Conservation (phyloP, 108 stramenopile species). For the Seminavis robusta region DNA sequence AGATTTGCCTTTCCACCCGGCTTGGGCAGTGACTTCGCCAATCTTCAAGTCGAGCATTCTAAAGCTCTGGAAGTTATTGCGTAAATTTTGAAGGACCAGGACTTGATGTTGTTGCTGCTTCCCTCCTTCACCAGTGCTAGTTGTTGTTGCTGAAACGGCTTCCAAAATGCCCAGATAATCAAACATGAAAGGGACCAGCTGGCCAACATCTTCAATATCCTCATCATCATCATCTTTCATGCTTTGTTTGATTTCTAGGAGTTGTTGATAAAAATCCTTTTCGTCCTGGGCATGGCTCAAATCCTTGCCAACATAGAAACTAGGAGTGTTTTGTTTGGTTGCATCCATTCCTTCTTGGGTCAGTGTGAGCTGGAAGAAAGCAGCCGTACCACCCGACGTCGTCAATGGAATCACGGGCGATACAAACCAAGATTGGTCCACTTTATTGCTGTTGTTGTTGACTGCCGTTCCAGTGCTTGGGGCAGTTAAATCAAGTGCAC, state of each 20-base stretch:
- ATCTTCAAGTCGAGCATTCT: conserved; percentile 17
- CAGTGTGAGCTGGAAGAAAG: conserved; percentile 8
- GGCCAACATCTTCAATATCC: background rate
- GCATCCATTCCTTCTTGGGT: conserved; percentile 3
- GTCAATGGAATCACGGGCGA: conserved; percentile 4
- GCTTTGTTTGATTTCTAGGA: background rate
- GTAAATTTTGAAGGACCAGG: conserved; percentile 8
- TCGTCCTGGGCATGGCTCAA: conserved; percentile 13
- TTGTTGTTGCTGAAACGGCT: background rate
- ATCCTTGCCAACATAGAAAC: conserved; percentile 12
- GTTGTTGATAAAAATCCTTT: conserved; percentile 8
- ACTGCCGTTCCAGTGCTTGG: too few relatives aligned
- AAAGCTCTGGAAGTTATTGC: background rate
- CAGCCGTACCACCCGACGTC: conserved; percentile 10
- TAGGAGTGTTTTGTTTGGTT: background rate
- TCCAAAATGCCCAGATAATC: conserved; percentile 13
- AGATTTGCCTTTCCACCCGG: conserved; percentile 11
- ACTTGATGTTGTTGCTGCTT: too few relatives aligned
- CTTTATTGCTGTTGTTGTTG: background rate
- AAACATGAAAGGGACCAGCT: conserved; percentile 1
- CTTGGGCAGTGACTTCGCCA: conserved; percentile 4
- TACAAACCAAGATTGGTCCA: conserved; percentile 4
- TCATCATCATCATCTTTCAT: too few relatives aligned
- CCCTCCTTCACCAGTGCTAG: too few relatives aligned
- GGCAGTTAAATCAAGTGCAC: too few relatives aligned